Conservation (phyloP, 257 asterid genomes). For the Salvia miltiorrhiza region DNA sequence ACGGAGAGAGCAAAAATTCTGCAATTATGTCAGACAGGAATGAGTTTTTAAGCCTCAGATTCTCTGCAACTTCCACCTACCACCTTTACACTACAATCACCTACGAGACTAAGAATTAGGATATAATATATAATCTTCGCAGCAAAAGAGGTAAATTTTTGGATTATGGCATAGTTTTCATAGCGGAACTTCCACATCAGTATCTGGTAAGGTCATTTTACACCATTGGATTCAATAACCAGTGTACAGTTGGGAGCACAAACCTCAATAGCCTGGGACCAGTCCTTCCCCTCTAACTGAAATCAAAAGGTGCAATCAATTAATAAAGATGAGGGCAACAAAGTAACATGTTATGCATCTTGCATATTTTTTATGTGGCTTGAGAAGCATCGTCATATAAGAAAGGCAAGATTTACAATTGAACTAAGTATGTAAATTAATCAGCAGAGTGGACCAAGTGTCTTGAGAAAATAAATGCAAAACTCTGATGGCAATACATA, state of each 20-base stretch:
- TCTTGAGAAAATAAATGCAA: constrained; percentile 16
- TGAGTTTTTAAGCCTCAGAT: constrained; percentile 25
- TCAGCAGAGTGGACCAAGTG: background rate
- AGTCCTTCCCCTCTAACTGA: constrained; percentile 76
- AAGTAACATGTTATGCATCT: background rate
- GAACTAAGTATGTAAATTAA: background rate
- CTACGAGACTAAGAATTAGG: no score
- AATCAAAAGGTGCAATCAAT: constrained; percentile 19
- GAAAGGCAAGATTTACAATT: background rate
- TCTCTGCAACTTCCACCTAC: constrained; percentile 12
- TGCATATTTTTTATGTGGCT: background rate
- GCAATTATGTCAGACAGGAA: constrained; percentile 45
- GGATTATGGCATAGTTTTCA: constrained; percentile 10
- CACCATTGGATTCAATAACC: background rate
- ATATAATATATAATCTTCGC: no score
- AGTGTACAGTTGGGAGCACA: constrained; percentile 28
- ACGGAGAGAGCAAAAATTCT: constrained; percentile 26
- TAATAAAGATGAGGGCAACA: background rate
- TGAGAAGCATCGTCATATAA: background rate
- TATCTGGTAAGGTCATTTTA: background rate
- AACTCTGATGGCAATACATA: background rate
- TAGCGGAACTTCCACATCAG: background rate
- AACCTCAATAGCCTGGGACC: constrained; percentile 75
- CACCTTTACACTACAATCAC: constrained; percentile 21
- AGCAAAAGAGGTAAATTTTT: background rate